Conservation (phyloP, 2,329 filamentous ascomycete genomes). For the Exophiala dermatitidis region DNA sequence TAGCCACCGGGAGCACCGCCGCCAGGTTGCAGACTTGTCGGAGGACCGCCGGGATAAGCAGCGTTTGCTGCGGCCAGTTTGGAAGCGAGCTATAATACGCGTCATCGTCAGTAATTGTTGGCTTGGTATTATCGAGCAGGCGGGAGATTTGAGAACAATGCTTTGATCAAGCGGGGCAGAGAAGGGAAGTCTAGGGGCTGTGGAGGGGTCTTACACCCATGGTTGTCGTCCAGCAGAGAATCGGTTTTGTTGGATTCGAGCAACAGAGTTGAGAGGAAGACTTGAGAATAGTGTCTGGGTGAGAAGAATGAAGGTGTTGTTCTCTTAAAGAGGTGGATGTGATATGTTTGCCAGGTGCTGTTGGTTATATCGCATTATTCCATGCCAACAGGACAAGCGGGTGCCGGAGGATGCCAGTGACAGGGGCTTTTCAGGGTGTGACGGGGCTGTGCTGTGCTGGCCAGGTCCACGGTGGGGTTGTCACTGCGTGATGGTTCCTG, state of each 20-base stretch:
- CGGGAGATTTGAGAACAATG: background rate
- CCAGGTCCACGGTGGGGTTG: background rate
- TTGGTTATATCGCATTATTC: background rate
- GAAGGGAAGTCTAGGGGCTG: constrained; percentile 3
- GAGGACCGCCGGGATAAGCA: constrained; percentile 30
- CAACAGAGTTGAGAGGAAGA: background rate
- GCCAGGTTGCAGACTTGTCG: constrained; percentile 32
- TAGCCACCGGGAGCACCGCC: constrained; percentile 39
- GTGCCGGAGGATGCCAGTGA: background rate
- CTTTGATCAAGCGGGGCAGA: constrained; percentile 11
- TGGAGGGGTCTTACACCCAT: constrained; percentile 27
- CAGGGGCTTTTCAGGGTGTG: background rate
- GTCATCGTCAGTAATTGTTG: constrained; percentile 18
- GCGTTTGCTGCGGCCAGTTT: constrained; percentile 36
- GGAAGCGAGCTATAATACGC: constrained; percentile 30
- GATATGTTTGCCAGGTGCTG: background rate
- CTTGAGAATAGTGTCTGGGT: background rate
- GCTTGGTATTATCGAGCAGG: background rate
- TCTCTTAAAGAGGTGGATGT: background rate
- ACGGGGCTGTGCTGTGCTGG: background rate
- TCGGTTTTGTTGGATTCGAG: background rate
- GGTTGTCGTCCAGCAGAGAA: background rate
- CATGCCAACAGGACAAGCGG: background rate
- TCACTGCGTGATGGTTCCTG: background rate
- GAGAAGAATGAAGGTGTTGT: background rate